phyloP scores from a whole-genome alignment of 106 monocot genomes.

The Dendrobium chrysotoxum region DNA sequence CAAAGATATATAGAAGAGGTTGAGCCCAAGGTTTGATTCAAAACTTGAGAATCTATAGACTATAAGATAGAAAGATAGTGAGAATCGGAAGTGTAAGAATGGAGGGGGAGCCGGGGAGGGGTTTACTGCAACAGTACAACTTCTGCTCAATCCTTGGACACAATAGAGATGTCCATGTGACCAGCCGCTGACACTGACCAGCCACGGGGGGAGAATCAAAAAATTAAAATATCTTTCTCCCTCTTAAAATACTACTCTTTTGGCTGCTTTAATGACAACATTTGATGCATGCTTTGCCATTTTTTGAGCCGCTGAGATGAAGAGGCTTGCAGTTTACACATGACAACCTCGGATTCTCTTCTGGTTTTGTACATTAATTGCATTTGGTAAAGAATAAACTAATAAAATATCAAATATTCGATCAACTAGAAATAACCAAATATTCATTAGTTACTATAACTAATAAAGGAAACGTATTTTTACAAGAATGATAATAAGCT shows the following conservation, averaged over 20 bases:
- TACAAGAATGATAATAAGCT: too few relatives aligned
- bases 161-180: conserved; percentile 9
- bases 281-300: neutral
- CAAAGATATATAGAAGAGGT: conserved; percentile 8
- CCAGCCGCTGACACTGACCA: conserved; percentile 25
- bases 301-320: neutral
- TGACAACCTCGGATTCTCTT: conserved; percentile 4
- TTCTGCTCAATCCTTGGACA: neutral
- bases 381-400: neutral
- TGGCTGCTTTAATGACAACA: neutral
- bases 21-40: neutral
- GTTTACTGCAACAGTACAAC: too few relatives aligned
- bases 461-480: too few relatives aligned
- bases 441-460: too few relatives aligned
- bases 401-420: neutral
- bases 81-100: neutral
- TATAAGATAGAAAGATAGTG: neutral
- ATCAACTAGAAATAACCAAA: too few relatives aligned
- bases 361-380: neutral
- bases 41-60: neutral
- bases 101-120: too few relatives aligned
- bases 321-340: neutral
- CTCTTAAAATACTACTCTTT: neutral
- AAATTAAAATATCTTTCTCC: conserved; percentile 5
- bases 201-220: conserved; percentile 2